Base-by-base conservation (phyloP, 148 eudicot species). In the Pharnaceum exiguum region DNA sequence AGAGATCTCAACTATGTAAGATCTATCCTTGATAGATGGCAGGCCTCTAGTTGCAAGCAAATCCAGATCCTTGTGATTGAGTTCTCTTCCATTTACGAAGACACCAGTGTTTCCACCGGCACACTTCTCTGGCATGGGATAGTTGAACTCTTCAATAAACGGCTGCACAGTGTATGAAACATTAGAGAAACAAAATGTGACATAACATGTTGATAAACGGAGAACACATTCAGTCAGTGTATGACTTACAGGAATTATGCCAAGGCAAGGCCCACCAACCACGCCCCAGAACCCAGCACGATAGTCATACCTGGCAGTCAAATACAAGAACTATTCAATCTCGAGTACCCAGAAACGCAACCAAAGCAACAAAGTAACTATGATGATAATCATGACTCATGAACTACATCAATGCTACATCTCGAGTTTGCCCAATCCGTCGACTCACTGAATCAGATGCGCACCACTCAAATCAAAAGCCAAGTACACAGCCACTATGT, bases 281-380 rank as follows among this genome's bases (percentile, higher is more conserved):
- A 67, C 85, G 50, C 99, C 99, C 99, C 99, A 94, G 54, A 94
- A 94, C 46, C 99, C 99, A 71, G 93, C 99, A 71, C 85, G 75
- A 54, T 59, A 82, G 57, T 94, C 99, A 52, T 94, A 94, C 99
- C 99, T 94, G 63, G 53, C 33, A 31, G 44, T 51, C 64, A 7
- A 60, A 40, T 47, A 38, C 10, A 50, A 25, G 6, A 51, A 19
- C 36, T 27, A 55, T 33, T 58, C 52, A 29, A 22, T 29, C 19
- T 21, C 10, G 29, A 28, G 46, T 15, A 17, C 4, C 3, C 3
- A 15, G 19, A 7, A 16, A 22, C 27, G 23, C 13, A 9, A 33
- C 11, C 37, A 18, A 42, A 26, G 55, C 27, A 33, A 33, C 17
- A 24, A n/a, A n/a, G n/a, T n/a, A n/a, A n/a, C n/a, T n/a, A n/a